phyloP scores from a whole-genome alignment of 192 early-diverging fungal genomes.

The Phycomyces nitens region DNA sequence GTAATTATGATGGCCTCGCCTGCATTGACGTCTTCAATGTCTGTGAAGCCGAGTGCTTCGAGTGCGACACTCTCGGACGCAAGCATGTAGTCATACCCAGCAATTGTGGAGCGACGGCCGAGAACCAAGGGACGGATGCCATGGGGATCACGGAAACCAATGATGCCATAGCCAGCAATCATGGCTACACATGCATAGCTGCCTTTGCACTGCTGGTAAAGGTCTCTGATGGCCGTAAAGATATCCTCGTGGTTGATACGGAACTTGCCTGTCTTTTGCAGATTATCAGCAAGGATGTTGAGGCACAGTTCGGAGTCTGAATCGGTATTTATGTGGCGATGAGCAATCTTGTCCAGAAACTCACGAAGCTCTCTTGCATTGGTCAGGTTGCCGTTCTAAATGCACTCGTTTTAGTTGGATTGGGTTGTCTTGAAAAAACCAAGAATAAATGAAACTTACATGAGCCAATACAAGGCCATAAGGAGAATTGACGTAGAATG shows the following conservation, averaged over 20 bases:
- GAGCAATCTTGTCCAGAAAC: slow-evolving; percentile 91
- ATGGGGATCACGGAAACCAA: slow-evolving; percentile 93
- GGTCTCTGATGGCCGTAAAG: slow-evolving; percentile 83
- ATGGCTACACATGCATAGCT: slow-evolving; percentile 95
- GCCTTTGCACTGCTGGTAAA: slow-evolving; percentile 82
- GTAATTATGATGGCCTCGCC: slow-evolving; percentile 96
- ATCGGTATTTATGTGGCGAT: slow-evolving; percentile 99
- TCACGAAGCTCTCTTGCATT: slow-evolving; percentile 86
- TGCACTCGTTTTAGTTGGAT: not conserved
- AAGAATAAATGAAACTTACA: slow-evolving; percentile 58
- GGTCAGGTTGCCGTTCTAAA: slow-evolving; percentile 95
- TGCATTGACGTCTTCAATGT: slow-evolving; percentile 86
- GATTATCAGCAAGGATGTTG: slow-evolving; percentile 96
- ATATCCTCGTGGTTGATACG: slow-evolving; percentile 98
- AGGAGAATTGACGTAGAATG: slow-evolving; percentile 99
- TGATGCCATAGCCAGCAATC: slow-evolving; percentile 97
- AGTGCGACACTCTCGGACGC: slow-evolving; percentile 96
- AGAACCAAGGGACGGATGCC: slow-evolving; percentile 96
- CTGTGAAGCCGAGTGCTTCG: slow-evolving; percentile 85
- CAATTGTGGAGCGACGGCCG: slow-evolving; percentile 67
- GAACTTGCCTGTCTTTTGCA: slow-evolving; percentile 96
- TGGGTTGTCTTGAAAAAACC: not conserved
- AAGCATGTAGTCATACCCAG: slow-evolving; percentile 95
- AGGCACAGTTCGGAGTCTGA: slow-evolving; percentile 98
- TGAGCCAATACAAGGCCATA: slow-evolving; percentile 97